Conservation (phyloP, 352 stramenopile genomes). For the Stramenopiles sp. region DNA sequence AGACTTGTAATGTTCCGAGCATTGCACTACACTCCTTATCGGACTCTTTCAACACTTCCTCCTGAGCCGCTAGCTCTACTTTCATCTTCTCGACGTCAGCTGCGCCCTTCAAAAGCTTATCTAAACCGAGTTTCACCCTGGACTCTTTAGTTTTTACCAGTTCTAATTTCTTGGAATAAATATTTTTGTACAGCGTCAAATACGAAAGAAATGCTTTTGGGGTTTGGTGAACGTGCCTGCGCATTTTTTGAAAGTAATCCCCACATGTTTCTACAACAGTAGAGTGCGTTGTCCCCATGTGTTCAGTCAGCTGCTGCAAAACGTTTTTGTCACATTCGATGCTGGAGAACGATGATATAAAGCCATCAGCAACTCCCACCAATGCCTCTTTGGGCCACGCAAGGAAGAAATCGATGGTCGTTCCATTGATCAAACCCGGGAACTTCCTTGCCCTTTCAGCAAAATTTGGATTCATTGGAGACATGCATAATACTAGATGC, state of each 20-base stretch:
- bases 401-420: constrained; percentile 98
- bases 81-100: constrained; percentile 92
- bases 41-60: constrained; percentile 79
- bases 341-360: constrained; percentile 76
- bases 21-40: constrained; percentile 80
- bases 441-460: constrained; percentile 85
- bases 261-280: constrained; percentile 91
- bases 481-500: constrained; percentile 96
- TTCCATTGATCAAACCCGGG: constrained; percentile 79
- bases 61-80: constrained; percentile 78
- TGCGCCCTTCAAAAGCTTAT: constrained; percentile 90
- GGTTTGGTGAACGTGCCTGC: constrained; percentile 87
- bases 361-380: constrained; percentile 82
- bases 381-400: constrained; percentile 94
- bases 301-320: constrained; percentile 70
- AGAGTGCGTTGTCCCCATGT: constrained; percentile 93
- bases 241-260: constrained; percentile 95
- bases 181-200: constrained; percentile 90
- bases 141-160: constrained; percentile 87
- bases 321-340: constrained; percentile 60
- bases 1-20: constrained; percentile 83
- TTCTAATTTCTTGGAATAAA: constrained; percentile 65
- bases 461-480: constrained; percentile 93
- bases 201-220: constrained; percentile 96
- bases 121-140: constrained; percentile 81